Conservation (phyloP, 306 rosid species). For the Sindora glabra region DNA sequence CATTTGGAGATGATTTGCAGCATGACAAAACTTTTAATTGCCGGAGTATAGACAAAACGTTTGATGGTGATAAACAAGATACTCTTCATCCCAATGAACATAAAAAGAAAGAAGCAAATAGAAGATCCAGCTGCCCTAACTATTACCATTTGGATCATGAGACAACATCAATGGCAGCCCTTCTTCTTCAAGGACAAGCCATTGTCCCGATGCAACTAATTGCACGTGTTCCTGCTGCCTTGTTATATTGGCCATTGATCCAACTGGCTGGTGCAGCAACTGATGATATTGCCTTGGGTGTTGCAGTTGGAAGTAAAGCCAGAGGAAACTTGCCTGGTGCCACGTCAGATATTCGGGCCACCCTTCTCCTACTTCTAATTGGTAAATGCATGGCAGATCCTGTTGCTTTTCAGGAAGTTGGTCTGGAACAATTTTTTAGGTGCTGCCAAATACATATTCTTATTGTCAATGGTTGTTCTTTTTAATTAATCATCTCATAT, state of each 20-base stretch:
- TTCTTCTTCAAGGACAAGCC: constrained; percentile 79
- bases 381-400: constrained; percentile 96
- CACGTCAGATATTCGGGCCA: constrained; percentile 89
- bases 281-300: constrained; percentile 86
- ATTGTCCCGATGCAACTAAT: constrained; percentile 90
- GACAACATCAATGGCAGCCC: constrained; percentile 78
- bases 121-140: constrained; percentile 35
- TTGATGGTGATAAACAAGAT: constrained; percentile 33
- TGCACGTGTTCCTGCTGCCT: constrained; percentile 87
- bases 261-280: constrained; percentile 99
- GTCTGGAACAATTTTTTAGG: constrained; percentile 87
- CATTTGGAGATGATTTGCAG: constrained; percentile 61
- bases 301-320: constrained; percentile 98
- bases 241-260: constrained; percentile 89
- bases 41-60: constrained; percentile 34
- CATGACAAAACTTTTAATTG: constrained; percentile 27
- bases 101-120: constrained; percentile 45
- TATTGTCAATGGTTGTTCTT: neutral
- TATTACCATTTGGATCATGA: constrained; percentile 50
- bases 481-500: neutral
- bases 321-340: constrained; percentile 96
- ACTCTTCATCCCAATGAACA: constrained; percentile 33
- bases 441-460: constrained; percentile 31
- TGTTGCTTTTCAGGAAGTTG: constrained; percentile 77
- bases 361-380: constrained; percentile 83